Conservation (phyloP, 345 rosid genomes). For the Eucalyptus rudis region DNA sequence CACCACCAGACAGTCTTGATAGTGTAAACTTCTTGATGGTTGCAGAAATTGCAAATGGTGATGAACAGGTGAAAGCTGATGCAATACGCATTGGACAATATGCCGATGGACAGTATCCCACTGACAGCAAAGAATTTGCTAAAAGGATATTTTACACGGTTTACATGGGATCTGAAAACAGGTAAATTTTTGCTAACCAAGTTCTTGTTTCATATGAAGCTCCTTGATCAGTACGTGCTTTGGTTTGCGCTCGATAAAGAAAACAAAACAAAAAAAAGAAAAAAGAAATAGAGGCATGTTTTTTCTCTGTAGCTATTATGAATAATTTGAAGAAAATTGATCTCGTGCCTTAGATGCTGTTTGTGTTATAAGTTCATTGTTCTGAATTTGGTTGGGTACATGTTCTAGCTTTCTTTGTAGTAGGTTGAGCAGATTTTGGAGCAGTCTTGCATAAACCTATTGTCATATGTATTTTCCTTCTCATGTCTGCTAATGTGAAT, state of each 20-base stretch:
- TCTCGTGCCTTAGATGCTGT: not conserved
- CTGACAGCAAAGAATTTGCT: constrained; percentile 88
- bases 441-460: not conserved
- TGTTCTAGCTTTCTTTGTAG: not conserved
- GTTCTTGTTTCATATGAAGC: not conserved
- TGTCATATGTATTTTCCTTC: not conserved
- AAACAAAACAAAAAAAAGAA: not conserved
- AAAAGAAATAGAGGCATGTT: not conserved
- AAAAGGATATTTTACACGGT: constrained; percentile 86
- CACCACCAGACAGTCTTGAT: not conserved
- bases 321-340: not conserved
- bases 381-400: not conserved
- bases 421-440: not conserved
- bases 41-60: constrained; percentile 79
- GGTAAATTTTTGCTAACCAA: constrained; percentile 21
- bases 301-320: not conserved
- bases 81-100: constrained; percentile 76
- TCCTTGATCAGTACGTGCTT: not conserved
- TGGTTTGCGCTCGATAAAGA: not conserved
- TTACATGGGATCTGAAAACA: constrained; percentile 93
- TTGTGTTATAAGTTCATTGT: not conserved
- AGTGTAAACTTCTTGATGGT: not conserved
- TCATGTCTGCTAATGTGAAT: not conserved
- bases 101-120: constrained; percentile 57
- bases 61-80: constrained; percentile 92